Conservation (phyloP, 768 basidiomycete species). For the Hericium erinaceus region DNA sequence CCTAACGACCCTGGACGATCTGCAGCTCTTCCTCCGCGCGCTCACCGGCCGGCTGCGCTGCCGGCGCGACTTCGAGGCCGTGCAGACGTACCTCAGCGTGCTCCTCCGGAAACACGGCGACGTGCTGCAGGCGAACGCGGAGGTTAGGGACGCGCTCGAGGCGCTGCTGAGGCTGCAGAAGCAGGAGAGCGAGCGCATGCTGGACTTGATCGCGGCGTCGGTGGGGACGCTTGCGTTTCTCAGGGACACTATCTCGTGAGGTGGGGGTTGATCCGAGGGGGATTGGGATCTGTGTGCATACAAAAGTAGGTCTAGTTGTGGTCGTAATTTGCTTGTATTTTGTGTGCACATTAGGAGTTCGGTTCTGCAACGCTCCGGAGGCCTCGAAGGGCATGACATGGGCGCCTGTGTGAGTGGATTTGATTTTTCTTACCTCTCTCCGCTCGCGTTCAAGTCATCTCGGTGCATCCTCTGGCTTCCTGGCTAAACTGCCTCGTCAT, state of each 20-base stretch:
- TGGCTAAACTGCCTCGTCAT: no score
- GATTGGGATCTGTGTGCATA: no score
- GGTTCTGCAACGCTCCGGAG: no score
- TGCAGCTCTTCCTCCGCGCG: constrained; percentile 64
- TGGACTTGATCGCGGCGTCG: constrained; percentile 66
- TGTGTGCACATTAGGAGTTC: no score
- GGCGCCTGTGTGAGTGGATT: no score
- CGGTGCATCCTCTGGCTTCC: no score
- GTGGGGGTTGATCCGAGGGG: no score
- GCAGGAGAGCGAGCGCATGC: constrained; percentile 68
- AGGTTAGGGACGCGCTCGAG: constrained; percentile 50
- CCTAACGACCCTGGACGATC: constrained; percentile 51
- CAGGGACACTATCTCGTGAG: constrained; percentile 44
- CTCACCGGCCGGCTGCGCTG: constrained; percentile 64
- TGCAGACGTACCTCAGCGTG: constrained; percentile 79
- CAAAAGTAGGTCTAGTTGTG: no score
- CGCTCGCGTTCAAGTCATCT: no score
- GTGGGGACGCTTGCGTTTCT: constrained; percentile 73
- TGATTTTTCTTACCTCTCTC: no score
- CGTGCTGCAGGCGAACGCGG: constrained; percentile 58
- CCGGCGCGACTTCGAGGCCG: constrained; percentile 89
- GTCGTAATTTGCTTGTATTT: no score
- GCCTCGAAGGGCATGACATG: no score
- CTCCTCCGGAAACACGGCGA: constrained; percentile 85
- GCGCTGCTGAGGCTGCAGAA: constrained; percentile 55